Base-by-base conservation (phyloP, 805 yeast species). In the Barnettozyma sucrosica region DNA sequence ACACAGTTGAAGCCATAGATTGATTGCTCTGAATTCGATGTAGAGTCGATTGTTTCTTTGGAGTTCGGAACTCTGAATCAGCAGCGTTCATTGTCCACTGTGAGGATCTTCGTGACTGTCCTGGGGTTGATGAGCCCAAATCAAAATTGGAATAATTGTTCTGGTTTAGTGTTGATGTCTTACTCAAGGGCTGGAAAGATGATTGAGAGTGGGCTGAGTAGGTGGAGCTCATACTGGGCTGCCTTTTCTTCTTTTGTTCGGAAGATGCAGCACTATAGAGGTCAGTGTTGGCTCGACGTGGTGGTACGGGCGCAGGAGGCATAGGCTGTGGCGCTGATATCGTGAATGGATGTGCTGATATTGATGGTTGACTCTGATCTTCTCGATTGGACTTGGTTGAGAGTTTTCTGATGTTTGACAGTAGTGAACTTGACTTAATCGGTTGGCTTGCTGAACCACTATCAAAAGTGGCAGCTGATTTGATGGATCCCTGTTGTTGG, bases 21-120 rank as follows among this genome's bases (percentile, higher is more conserved):
- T 43, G 48, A 25, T 55, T 55, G 2, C 62, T 61, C 7, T 56
- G 55, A 14, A 61, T 55, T 42, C 62, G 51, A n/a, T 54, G 56
- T 11, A 61, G 41, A 9, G 51, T 52, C 1, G 57, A 41, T 19
- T 41, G 45, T 23, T 56, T 53, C 44, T 54, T 52, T 4, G 64
- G 58, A 0, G 61, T 53, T 33, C 43, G 54, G 41, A 45, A 36
- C 5, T 58, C 49, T 18, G 21, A 14, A n/a, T 43, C 59, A 9
- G 48, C 55, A 20, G 46, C 26, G 33, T 33, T 51, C 21, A 45
- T 13, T 10, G 53, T 52, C 56, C 59, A 60, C 23, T 51, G 55
- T 2, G 65, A 61, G 2, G 63, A 55, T 18, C 61, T 57, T n/a
- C 63, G 54, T 5, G 64, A 61, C 39, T 56, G 58, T 1, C 51